phyloP scores from a whole-genome alignment of 2,329 filamentous ascomycete genomes.

The Bertia moriformis region DNA sequence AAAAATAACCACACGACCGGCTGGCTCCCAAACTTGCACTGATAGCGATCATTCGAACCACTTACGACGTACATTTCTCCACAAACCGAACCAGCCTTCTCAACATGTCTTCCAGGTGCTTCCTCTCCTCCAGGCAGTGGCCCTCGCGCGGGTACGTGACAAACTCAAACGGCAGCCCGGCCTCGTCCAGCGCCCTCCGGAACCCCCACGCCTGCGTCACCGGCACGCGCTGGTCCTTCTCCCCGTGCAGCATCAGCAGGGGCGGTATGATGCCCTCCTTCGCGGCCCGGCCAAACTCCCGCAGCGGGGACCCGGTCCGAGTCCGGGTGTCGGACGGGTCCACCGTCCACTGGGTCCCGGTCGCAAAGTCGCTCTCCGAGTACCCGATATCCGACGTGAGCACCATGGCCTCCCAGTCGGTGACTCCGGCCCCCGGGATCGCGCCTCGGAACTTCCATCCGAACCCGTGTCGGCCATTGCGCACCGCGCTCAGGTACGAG shows the following conservation, averaged over 20 bases:
- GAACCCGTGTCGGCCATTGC: constrained; percentile 15
- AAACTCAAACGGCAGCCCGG: constrained; percentile 14
- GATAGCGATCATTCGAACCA: too few species aligned
- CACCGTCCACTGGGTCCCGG: constrained; percentile 11
- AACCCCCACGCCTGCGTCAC: constrained; percentile 16
- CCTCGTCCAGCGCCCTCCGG: constrained; percentile 11
- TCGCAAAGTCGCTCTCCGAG: constrained; percentile 9
- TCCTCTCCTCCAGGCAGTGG: constrained; percentile 14
- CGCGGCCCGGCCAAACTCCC: constrained; percentile 3
- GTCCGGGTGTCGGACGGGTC: constrained; percentile 4
- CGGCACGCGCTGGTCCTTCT: constrained; percentile 16
- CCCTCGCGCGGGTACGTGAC: constrained; percentile 17
- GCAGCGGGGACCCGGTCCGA: constrained; percentile 2
- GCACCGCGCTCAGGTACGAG: constrained; percentile 17
- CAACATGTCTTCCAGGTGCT: constrained; percentile 12
- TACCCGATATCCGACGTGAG: constrained; percentile 15
- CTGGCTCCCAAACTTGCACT: too few species aligned
- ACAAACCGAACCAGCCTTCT: too few species aligned
- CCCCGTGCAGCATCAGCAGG: not conserved
- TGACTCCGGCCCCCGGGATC: constrained; percentile 19
- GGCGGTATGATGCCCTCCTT: not conserved
- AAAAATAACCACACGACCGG: too few species aligned
- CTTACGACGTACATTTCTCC: too few species aligned
- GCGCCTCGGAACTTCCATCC: constrained; percentile 19
- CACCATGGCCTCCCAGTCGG: constrained; percentile 17